Evolutionary conservation across 768 basidiomycete species (phyloP).

Genomic region (Kwoniella dejecticola): DNA sequence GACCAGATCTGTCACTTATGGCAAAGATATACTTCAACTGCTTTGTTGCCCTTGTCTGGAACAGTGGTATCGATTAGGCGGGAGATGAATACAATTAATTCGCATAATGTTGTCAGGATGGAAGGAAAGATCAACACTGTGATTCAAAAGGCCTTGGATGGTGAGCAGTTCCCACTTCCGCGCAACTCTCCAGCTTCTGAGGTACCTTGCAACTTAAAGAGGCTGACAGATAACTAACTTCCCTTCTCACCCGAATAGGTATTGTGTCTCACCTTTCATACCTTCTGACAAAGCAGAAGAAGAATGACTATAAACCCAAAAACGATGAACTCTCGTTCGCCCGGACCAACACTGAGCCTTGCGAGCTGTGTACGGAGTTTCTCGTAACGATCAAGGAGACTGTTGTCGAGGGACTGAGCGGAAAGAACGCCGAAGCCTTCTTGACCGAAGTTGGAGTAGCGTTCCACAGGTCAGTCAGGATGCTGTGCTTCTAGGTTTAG

Average conservation of each 20-base stretch:
- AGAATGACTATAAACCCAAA: conserved; percentile 92
- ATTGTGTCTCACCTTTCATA: conserved; percentile 72
- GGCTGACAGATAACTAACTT: no score
- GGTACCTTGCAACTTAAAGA: no score
- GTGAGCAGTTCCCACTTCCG: conserved; percentile 59
- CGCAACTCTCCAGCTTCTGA: no score
- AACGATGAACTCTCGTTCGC: conserved; percentile 96
- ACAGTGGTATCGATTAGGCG: conserved; percentile 78
- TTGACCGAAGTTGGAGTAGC: conserved; percentile 89
- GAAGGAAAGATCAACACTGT: conserved; percentile 80
- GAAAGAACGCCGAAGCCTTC: conserved; percentile 90
- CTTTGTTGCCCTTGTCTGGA: conserved; percentile 78
- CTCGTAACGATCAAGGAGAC: conserved; percentile 78
- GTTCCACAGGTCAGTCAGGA: conserved; percentile 83
- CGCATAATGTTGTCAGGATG: conserved; percentile 77
- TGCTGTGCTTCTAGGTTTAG: background rate
- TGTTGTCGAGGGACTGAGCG: conserved; percentile 74
- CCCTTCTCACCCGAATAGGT: conserved; percentile 60
- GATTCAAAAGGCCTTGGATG: conserved; percentile 76
- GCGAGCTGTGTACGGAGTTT: conserved; percentile 77
- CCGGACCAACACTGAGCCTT: conserved; percentile 91
- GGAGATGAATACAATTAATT: conserved; percentile 91
- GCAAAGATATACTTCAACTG: conserved; percentile 93
- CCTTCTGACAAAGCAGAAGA: conserved; percentile 88
- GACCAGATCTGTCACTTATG: conserved; percentile 93